Percentiles rank a stretch among this genome's conserved stretches.
phyloP scores from a whole-genome alignment of 148 eudicot species.

The Dianthus caryophyllus region DNA sequence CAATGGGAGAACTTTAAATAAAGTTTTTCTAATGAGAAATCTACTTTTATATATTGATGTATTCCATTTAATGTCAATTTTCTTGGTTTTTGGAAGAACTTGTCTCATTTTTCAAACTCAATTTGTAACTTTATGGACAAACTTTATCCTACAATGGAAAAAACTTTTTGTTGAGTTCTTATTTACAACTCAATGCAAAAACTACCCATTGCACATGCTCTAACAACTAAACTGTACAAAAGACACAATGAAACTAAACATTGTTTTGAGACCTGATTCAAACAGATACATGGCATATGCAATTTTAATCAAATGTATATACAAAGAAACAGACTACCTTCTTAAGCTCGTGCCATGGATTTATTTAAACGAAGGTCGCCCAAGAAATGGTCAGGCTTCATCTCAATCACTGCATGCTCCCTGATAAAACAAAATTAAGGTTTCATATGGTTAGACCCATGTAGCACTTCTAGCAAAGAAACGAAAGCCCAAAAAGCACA shows the following conservation, averaged over 20 bases:
- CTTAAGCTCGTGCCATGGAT: slow-evolving; percentile 87
- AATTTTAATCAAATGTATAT: background rate
- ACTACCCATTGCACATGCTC: no score
- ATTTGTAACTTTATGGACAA: no score
- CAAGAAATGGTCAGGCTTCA: slow-evolving; percentile 95
- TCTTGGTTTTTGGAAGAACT: no score
- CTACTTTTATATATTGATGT: no score
- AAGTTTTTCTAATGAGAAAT: no score
- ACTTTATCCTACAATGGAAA: no score
- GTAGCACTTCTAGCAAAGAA: background rate
- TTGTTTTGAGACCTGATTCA: background rate
- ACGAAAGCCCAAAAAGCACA: background rate
- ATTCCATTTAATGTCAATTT: no score
- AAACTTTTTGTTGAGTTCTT: no score
- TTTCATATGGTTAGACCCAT: slow-evolving; percentile 7
- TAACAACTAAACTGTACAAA: no score
- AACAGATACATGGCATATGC: background rate
- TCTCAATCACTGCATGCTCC: slow-evolving; percentile 90
- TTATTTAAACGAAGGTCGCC: slow-evolving; percentile 93
- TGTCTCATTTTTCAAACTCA: no score
- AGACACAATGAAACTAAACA: background rate
- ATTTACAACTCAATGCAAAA: no score
- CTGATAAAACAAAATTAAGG: slow-evolving; percentile 31
- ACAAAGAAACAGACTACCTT: slow-evolving; percentile 36
- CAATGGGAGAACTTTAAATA: no score